phyloP scores from a whole-genome alignment of 2,329 filamentous ascomycete genomes.

The Elsinoe fawcettii region DNA sequence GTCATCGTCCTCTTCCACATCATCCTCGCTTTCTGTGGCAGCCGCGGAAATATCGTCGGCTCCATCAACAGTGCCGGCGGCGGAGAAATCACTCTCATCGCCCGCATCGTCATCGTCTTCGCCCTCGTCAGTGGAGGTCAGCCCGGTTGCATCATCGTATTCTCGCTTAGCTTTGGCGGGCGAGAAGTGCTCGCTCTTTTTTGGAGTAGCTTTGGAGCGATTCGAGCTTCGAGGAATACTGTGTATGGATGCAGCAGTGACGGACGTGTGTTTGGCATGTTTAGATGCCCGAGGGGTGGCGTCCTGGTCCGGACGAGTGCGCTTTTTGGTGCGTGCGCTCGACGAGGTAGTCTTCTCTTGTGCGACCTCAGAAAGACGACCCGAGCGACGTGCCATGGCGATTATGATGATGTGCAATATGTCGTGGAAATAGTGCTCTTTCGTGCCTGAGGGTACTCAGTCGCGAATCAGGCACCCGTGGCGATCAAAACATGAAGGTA shows the following conservation, averaged over 20 bases:
- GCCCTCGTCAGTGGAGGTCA: conserved; percentile 4
- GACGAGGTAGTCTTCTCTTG: not conserved
- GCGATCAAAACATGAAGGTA: no score
- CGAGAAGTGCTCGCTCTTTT: conserved; percentile 6
- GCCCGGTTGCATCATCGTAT: conserved; percentile 3
- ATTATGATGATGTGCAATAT: no score
- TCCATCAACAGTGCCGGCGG: not conserved
- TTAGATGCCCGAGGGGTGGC: conserved; percentile 7
- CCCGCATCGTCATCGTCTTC: not conserved
- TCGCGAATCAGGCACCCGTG: no score
- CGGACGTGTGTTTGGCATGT: not conserved
- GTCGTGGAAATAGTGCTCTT: no score
- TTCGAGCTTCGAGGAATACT: not conserved
- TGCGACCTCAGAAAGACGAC: not conserved
- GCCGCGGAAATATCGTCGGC: not conserved
- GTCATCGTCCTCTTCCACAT: not conserved
- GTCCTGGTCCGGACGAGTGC: not conserved
- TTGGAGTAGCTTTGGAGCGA: not conserved
- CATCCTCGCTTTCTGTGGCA: not conserved
- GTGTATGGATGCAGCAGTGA: not conserved
- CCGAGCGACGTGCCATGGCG: not conserved
- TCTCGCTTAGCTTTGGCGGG: not conserved
- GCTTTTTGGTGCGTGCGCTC: not conserved
- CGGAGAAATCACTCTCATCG: not conserved
- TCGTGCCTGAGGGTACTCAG: no score